Evolutionary conservation across 768 basidiomycete species (phyloP), one percentile per base, ranked within the genome.

Genomic region (Hygrophoropsis aurantiaca): DNA sequence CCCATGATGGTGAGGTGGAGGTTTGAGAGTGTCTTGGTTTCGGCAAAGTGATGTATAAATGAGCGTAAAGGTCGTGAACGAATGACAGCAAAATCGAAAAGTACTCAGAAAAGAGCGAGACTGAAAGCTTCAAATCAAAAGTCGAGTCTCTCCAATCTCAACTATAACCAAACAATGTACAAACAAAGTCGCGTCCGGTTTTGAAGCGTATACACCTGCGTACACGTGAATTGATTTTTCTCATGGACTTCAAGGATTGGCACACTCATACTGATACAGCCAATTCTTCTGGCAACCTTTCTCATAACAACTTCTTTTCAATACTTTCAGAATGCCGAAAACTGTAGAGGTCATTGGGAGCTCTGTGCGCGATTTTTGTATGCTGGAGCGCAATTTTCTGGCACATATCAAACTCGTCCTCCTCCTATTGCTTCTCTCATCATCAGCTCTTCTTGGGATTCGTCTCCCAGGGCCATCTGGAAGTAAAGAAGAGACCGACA

Each of bases 351-450:
- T 81, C 53, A 63, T 63, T 20, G 81, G 81, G 36, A 84, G 86
- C 53, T 70, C 71, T 5, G 84, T 84, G n/a, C 74, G 86, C 57
- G 87, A 90, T 60, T 87, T 80, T 51, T 84, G 79, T 64, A 87
- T 89, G 85, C 74, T 90, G 11, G 87, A 89, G 62, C 75, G 87
- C 42, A 89, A 90, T 55, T 68, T 87, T 41, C 70, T 90, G 25
- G 76, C 85, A 0, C 82, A 90, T 58, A 50, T 85, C 45, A 85
- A 81, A 56, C 74, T 89, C 21, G 82, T 79, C 5, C 67, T 87
- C 9, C 66, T 90, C 19, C 70, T 90, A 23, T 76, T 78, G 7
- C 68, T 89, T 1, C 64, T 87, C 3, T 80, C 81, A 2, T 78
- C 82, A 23, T 85, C 86, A 8, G 67, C 84, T 42, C 66, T 90